These are phyloP conservation scores for Huntiella omanensis DNA, from an alignment of 2,329 filamentous ascomycete genomes.

Conservation along the genomic window DNA sequence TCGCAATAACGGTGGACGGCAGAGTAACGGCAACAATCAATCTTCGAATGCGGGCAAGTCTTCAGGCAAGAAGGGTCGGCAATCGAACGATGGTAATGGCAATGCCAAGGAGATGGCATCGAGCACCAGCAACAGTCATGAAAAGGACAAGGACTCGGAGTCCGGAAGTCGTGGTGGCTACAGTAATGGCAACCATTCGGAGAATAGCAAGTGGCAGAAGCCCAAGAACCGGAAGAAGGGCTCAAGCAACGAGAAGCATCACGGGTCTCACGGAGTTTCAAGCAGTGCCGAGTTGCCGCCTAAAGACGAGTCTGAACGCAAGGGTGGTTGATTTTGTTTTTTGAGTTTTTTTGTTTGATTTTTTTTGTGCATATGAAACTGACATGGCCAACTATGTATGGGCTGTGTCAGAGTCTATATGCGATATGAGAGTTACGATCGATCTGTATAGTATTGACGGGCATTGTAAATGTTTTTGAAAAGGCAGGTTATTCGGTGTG, in stretches of 20 bases:
- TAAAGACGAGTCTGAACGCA: conserved; percentile 40
- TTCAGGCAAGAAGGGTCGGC: conserved; percentile 6
- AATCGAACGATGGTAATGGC: not conserved
- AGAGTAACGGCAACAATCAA: not conserved
- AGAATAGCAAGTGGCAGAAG: conserved; percentile 32
- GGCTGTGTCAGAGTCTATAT: too few relatives aligned
- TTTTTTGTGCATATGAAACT: not conserved
- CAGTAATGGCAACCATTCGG: conserved; percentile 14
- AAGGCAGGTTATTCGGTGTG: too few relatives aligned
- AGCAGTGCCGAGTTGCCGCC: conserved; percentile 34
- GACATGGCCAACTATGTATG: too few relatives aligned
- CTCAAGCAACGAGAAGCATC: conserved; percentile 20
- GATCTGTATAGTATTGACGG: too few relatives aligned
- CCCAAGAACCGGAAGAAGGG: conserved; percentile 35
- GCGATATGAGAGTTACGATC: too few relatives aligned
- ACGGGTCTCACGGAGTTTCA: conserved; percentile 21
- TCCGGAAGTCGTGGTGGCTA: conserved; percentile 14
- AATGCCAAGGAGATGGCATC: not conserved
- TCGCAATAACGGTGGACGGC: conserved; percentile 1
- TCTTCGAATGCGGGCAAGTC: not conserved
- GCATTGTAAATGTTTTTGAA: too few relatives aligned
- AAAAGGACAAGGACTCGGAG: conserved; percentile 30
- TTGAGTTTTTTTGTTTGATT: not conserved
- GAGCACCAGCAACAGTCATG: not conserved
- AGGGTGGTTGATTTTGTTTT: conserved; percentile 32